Base-by-base conservation (phyloP, 176 grass and related monocot species). In the Musa acuminata region DNA sequence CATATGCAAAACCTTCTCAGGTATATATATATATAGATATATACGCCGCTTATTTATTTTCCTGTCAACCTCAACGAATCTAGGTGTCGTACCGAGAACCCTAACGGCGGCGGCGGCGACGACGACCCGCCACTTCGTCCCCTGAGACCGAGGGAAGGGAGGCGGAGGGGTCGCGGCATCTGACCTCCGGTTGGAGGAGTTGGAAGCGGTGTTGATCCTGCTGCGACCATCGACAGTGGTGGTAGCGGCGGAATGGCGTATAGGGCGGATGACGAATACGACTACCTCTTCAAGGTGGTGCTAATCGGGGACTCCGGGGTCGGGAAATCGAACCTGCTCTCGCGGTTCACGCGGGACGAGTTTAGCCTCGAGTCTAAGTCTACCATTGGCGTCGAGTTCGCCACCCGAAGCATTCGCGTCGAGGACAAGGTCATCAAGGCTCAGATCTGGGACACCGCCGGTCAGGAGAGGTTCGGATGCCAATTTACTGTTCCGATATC, bases 311-410 rank as follows among this genome's bases (percentile, higher is more conserved):
- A 92, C 78, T 92, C 81, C 1, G 86, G 89, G 1, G 90, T 92
- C 51, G 90, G 86, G 35, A 92, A 92, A 67, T 92, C 90, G 1
- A 92, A 92, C 79, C 87, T 92, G 23, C 90, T 92, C 16, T 89
- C 87, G 9, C 84, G 84, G 6, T 92, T 92, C 87, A 87, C 90
- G 51, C 79, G 90, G 69, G 93, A 98, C 88, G 94, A 98, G 86
- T 98, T 98, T 85, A 91, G 90, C 84, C 94, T 98, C 76, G 90
- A 98, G 75, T 93, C 94, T 49, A 98, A 98, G 73, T 98, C 94
- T 75, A 98, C 94, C 72, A 98, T 98, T 69, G 94, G 90, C 19
- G 94, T 98, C 52, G 94, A 98, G 86, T 98, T 98, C 86, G 94
- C 94, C 52, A 98, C 94, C 2, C 78, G 92, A 49, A 92, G 76